Conservation (phyloP, 176 grass and related monocot genomes). For the Aegilops sharonensis region DNA sequence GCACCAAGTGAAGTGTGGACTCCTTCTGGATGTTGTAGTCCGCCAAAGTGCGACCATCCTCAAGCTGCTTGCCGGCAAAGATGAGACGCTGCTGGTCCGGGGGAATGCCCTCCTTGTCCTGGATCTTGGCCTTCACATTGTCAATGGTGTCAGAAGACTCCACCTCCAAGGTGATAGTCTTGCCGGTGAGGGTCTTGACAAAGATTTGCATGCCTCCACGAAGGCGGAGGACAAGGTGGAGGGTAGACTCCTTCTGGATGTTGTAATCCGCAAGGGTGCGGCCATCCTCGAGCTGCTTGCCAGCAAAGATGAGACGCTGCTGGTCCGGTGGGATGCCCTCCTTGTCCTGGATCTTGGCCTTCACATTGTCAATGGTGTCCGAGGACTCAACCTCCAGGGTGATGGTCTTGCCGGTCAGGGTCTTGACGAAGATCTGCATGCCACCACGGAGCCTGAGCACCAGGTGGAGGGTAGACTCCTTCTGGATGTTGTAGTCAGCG, state of each 20-base stretch:
- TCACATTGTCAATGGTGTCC: slow-evolving; percentile 51
- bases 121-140: slow-evolving; percentile 60
- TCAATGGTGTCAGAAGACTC: slow-evolving; percentile 60
- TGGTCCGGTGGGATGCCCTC: slow-evolving; percentile 51
- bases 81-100: slow-evolving; percentile 90
- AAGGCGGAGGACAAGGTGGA: slow-evolving; percentile 46
- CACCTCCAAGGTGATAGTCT: slow-evolving; percentile 66
- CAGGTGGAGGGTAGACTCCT: slow-evolving; percentile 45
- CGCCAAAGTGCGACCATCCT: slow-evolving; percentile 72
- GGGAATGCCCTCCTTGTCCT: slow-evolving; percentile 63
- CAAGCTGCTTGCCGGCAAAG: slow-evolving; percentile 87
- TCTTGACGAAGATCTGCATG: slow-evolving; percentile 76
- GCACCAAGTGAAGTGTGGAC: slow-evolving; percentile 71
- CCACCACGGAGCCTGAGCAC: not conserved
- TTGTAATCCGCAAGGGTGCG: slow-evolving; percentile 59
- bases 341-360: slow-evolving; percentile 64
- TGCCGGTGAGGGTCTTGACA: slow-evolving; percentile 66
- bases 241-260: slow-evolving; percentile 59
- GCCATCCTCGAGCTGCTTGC: slow-evolving; percentile 61
- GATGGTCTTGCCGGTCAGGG: slow-evolving; percentile 61
- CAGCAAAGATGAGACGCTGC: slow-evolving; percentile 47
- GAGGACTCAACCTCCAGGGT: slow-evolving; percentile 48
- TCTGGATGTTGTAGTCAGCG: slow-evolving; percentile 88
- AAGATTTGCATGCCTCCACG: slow-evolving; percentile 78
- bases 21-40: slow-evolving; percentile 98